Evolutionary conservation across 2,329 filamentous ascomycete species (phyloP).

Genomic region (Trichoderma semiorbis): DNA sequence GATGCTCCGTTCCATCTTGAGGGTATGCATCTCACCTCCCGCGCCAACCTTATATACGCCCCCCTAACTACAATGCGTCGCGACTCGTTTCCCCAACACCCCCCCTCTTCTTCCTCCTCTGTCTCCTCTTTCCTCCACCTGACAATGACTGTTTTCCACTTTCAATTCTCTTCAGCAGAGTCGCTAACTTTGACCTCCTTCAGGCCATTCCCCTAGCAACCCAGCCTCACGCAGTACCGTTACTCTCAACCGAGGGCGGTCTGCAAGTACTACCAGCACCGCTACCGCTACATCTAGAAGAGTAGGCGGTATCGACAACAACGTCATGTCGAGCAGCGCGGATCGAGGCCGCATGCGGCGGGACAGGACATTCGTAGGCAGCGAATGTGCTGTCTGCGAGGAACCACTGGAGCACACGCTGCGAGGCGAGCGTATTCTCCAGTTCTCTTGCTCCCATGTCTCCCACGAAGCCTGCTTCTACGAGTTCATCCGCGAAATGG

Average conservation of each 20-base stretch:
- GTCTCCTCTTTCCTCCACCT: not conserved
- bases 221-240: slow-evolving; percentile 26
- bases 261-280: slow-evolving; percentile 32
- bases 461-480: slow-evolving; percentile 98
- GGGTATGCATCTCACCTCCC: slow-evolving; percentile 30
- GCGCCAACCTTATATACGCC: slow-evolving; percentile 2
- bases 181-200: slow-evolving; percentile 18
- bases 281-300: slow-evolving; percentile 31
- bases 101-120: not conserved
- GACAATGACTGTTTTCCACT: not conserved
- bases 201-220: slow-evolving; percentile 28
- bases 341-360: slow-evolving; percentile 76
- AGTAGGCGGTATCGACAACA: slow-evolving; percentile 39
- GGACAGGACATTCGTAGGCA: slow-evolving; percentile 92
- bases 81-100: not conserved
- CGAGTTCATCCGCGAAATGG: slow-evolving; percentile 93
- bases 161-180: not conserved
- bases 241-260: slow-evolving; percentile 32
- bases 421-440: slow-evolving; percentile 86
- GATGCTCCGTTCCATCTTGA: slow-evolving; percentile 23
- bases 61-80: not conserved
- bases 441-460: slow-evolving; percentile 95
- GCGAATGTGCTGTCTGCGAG: slow-evolving; percentile 92
- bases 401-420: slow-evolving; percentile 95
- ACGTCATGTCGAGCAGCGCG: slow-evolving; percentile 46